These are phyloP conservation scores for Rhodomyrtus psidioides DNA, from an alignment of 441 rosid species.

Conservation along the genomic window DNA sequence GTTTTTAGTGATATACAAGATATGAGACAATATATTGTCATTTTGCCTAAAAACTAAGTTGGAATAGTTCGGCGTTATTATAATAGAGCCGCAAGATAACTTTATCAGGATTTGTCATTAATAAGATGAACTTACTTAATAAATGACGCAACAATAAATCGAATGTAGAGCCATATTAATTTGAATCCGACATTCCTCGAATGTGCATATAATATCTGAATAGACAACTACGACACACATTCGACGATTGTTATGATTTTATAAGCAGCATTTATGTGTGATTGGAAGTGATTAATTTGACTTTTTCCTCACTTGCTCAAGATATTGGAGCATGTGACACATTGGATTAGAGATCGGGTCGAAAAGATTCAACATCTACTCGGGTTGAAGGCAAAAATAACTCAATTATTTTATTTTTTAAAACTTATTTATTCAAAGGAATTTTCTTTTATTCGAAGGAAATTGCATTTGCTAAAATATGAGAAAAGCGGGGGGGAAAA, in stretches of 20 bases:
- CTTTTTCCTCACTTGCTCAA: neutral
- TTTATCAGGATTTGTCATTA: too few relatives aligned
- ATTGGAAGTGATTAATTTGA: neutral
- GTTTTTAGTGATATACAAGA: accelerated
- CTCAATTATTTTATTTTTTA: too few relatives aligned
- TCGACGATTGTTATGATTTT: neutral
- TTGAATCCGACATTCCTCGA: neutral
- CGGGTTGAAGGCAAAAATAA: too few relatives aligned
- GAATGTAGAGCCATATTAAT: neutral
- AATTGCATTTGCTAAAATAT: neutral
- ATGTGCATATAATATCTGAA: neutral
- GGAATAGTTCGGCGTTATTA: accelerated
- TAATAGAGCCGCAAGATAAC: too few relatives aligned
- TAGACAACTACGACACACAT: neutral
- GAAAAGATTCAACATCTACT: neutral
- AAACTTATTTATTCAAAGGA: too few relatives aligned
- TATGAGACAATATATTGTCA: neutral
- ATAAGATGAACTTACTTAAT: too few relatives aligned
- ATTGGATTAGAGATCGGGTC: neutral
- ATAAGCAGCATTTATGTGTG: neutral
- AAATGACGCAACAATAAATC: neutral
- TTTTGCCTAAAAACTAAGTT: neutral
- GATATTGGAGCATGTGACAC: neutral
- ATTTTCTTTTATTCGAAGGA: too few relatives aligned
- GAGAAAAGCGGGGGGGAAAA: too few relatives aligned